Percentiles rank a stretch among this genome's conserved stretches.
Evolutionary conservation across 208 protist genomes (phyloP).

Genomic region (Leptomonas pyrrhocoris): DNA sequence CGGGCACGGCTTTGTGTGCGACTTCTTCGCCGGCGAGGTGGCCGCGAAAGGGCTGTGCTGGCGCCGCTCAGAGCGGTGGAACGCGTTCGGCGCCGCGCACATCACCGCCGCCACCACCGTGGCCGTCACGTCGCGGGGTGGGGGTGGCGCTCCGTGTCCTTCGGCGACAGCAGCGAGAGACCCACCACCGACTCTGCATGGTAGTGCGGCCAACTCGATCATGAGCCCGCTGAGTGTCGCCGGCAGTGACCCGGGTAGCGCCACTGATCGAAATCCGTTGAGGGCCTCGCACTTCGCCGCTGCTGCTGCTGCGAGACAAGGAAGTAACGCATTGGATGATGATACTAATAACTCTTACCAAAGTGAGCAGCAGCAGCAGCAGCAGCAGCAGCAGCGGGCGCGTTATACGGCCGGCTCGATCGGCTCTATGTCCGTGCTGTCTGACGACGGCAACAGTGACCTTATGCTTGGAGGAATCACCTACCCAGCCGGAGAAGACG

Average conservation of each 20-base stretch:
- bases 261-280: too few species aligned
- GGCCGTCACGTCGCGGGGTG: not conserved
- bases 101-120: not conserved
- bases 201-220: too few species aligned
- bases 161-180: too few species aligned
- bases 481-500: too few species aligned
- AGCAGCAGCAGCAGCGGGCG: not conserved
- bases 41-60: slow-evolving; percentile 50
- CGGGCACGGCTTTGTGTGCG: slow-evolving; percentile 24
- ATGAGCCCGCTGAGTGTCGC: too few species aligned
- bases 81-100: slow-evolving; percentile 28
- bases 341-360: too few species aligned
- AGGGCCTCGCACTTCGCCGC: too few species aligned
- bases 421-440: not conserved
- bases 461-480: not conserved
- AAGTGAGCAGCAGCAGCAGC: not conserved
- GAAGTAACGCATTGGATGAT: too few species aligned
- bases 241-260: too few species aligned
- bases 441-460: not conserved
- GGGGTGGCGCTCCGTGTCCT: too few species aligned
- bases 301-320: too few species aligned
- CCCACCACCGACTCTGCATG: too few species aligned
- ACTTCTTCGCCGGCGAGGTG: slow-evolving; percentile 41
- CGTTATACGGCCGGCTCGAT: not conserved
- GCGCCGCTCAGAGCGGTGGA: slow-evolving; percentile 63